These are phyloP conservation scores for Acacia crassicarpa DNA, from an alignment of 306 rosid genomes.

Conservation along the genomic window DNA sequence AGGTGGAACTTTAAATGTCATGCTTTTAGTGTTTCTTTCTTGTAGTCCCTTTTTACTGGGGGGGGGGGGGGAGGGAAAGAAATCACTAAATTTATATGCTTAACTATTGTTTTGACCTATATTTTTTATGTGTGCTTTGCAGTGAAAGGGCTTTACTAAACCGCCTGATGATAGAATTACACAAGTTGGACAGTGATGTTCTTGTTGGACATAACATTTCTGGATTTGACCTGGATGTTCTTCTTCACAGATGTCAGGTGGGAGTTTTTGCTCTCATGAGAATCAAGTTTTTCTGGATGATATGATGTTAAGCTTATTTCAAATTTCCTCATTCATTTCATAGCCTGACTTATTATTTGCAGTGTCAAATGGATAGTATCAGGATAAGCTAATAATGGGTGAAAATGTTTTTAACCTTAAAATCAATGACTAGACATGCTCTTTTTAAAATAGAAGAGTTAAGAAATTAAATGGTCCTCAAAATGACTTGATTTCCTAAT, in stretches of 20 bases:
- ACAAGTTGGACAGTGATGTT: constrained; percentile 89
- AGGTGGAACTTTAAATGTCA: constrained; percentile 45
- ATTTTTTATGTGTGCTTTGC: constrained; percentile 41
- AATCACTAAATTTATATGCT: constrained; percentile 20
- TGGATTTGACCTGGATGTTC: constrained; percentile 92
- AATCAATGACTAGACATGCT: constrained; percentile 7
- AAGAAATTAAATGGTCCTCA: constrained; percentile 20
- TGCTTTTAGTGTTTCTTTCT: constrained; percentile 20
- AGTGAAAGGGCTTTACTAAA: constrained; percentile 92
- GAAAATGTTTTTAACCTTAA: constrained; percentile 25
- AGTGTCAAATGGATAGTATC: constrained; percentile 15
- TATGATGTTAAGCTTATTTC: background rate
- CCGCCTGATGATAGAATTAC: constrained; percentile 75
- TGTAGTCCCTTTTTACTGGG: background rate
- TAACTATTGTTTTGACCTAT: constrained; percentile 35
- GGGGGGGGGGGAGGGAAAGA: background rate
- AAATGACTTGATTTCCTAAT: constrained; percentile 4
- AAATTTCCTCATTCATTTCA: constrained; percentile 14
- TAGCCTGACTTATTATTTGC: constrained; percentile 8
- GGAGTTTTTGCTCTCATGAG: constrained; percentile 17
- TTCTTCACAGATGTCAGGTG: constrained; percentile 95
- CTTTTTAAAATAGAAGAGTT: background rate
- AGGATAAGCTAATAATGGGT: constrained; percentile 17
- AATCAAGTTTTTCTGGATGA: constrained; percentile 18
- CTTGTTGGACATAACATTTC: constrained; percentile 96